Base-by-base conservation (phyloP, 2,329 filamentous ascomycete genomes). In the Aspergillus sp. region DNA sequence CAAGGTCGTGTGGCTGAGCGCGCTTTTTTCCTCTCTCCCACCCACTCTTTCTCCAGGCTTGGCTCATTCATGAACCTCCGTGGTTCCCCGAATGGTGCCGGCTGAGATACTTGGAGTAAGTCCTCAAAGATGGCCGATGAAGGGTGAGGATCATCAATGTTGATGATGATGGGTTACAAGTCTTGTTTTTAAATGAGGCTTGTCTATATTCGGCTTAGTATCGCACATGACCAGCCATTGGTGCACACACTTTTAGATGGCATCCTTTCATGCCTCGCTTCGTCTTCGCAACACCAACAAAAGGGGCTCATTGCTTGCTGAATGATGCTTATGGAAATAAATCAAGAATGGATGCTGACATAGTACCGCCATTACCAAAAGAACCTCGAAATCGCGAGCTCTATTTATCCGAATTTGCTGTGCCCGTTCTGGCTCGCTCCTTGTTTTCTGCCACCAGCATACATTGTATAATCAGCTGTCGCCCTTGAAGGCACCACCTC, bases 401-500 rank as follows among this genome's bases (percentile, higher is more conserved):
- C 34, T 41, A 8, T 22, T 15, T 19, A 46, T 43, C 28, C 13
- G 23, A 58, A 58, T 23, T 34, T 22, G 22, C 52, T 47, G 7
- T 17, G 17, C 19, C n/a, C 38, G 9, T 52, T 47, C 56, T 53
- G 22, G 9, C 47, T 57, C 55, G 9, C 47, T 57, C 55, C 47
- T 9, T 50, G 55, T 49, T 41, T 51, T 8, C 58, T 54, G 17
- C 45, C 51, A 28, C 46, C 52, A 34, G 45, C n/a, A 25, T 23
- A 61, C 6, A 61, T 48, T 7, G n/a, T 46, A 45, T 41, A 61
- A 28, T 46, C 53, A 7, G 48, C 41, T 17, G 59, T 38, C 11
- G 53, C 59, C n/a, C 53, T 47, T 1, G 59, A 61, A 5, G 53
- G 53, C 19, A 53, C 48, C 47, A 56, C 53, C 47, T 56, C 53